A percentile compares a stretch with the other conserved stretches of the same genome.
phyloP scores from a whole-genome alignment of 1,284 basidiomycete genomes.

The Melampsora larici-populina region DNA sequence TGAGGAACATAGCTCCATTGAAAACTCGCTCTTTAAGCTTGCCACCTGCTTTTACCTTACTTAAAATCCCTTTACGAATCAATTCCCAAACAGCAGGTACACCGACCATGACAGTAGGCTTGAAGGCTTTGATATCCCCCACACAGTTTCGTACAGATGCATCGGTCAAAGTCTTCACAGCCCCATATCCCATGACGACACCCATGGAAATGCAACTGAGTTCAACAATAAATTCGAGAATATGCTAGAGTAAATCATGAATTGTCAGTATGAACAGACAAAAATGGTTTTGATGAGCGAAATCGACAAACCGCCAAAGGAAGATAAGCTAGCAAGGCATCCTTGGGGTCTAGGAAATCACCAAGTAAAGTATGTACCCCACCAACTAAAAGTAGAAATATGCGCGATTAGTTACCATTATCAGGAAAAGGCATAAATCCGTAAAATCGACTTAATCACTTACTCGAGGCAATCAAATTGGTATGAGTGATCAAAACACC shows the following conservation, averaged over 20 bases:
- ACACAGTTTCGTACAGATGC: constrained; percentile 81
- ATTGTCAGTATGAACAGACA: constrained; percentile 23
- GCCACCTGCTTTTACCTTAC: constrained; percentile 67
- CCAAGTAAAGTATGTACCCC: constrained; percentile 72
- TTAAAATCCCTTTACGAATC: constrained; percentile 85
- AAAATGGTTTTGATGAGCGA: constrained; percentile 44
- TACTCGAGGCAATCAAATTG: constrained; percentile 73
- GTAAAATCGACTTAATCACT: neutral
- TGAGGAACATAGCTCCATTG: constrained; percentile 65
- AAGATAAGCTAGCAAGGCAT: constrained; percentile 55
- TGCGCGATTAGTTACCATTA: constrained; percentile 49
- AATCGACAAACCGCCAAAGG: constrained; percentile 46
- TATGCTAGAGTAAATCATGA: constrained; percentile 13
- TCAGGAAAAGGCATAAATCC: neutral
- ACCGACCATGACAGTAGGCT: constrained; percentile 80
- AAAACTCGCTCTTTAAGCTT: constrained; percentile 70
- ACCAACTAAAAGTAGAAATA: constrained; percentile 59
- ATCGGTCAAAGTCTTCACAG: constrained; percentile 94
- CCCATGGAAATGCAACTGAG: constrained; percentile 58
- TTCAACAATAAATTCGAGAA: constrained; percentile 43
- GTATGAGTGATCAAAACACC: constrained; percentile 84
- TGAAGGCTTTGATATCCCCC: constrained; percentile 79
- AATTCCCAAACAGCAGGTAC: constrained; percentile 69
- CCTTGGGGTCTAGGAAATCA: constrained; percentile 67
- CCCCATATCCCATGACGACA: constrained; percentile 78